Evolutionary conservation across 768 basidiomycete genomes (phyloP), one percentile per base, ranked within the genome.

Genomic region (Leccinum broughii): DNA sequence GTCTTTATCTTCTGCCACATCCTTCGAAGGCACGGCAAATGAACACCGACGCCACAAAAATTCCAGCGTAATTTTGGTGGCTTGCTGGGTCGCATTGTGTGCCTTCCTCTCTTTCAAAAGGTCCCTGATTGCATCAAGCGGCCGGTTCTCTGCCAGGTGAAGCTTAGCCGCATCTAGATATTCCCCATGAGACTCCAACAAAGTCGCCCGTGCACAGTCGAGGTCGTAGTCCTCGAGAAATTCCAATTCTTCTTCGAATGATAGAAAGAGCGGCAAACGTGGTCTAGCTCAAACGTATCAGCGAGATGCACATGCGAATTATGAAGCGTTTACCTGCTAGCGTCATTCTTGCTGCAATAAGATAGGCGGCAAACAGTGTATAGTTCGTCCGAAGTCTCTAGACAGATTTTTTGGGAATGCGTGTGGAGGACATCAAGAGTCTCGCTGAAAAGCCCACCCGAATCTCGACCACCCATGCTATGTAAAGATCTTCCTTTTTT

Each of bases 151-250:
- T 0, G 71, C 68, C 6, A 84, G 60, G 63, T 84, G 79, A 17
- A 85, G 65, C 20, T 81, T 76, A 1, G 85, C 85, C 0, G 86
- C 86, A 35, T 87, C 83, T 1, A 63, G 56, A 50, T 71, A 77
- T 61, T 76, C 75, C 14, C 77, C 79, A 11, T 79, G 73, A 4
- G 72, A 70, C 30, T 77, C 75, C 13, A 86, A 73, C 8, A 88
- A 63, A 0, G 71, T 68, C 0, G 81, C 80, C 7, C 77, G 82
- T 7, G 82, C 79, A 13, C 76, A 60, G 62, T 85, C 82, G 6
- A 89, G 70, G 37, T 80, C 81, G 49, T 78, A 77, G 4, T 83
- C 78, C 56, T 86, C 81, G 17, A 85, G 75, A 59, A 84, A 90
- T 39, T 81, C 79, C n/a, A 86, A 62, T 20, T 77, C 77, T 22